A percentile compares a stretch with the other conserved stretches of the same genome.
phyloP scores from a whole-genome alignment of 805 yeast species.

The Candida arabinofermentans region DNA sequence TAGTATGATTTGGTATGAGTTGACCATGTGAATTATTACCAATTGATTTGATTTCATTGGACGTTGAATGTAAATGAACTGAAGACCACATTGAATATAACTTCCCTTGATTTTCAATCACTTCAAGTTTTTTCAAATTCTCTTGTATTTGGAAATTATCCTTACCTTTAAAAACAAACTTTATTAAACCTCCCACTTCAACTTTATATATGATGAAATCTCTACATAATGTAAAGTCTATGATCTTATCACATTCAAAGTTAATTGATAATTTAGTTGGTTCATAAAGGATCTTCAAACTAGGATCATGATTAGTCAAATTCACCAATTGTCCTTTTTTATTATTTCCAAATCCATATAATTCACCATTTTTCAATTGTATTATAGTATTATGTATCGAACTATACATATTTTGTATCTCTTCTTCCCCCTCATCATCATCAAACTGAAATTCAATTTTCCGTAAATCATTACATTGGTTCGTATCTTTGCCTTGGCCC shows the following conservation, averaged over 20 bases:
- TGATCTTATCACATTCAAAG: constrained; percentile 1
- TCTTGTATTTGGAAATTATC: constrained; percentile 25
- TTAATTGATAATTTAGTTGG: constrained; percentile 15
- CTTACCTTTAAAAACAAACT: constrained; percentile 29
- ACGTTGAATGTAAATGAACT: constrained; percentile 42
- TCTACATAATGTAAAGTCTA: constrained; percentile 43
- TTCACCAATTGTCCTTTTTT: constrained; percentile 54
- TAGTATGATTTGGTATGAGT: constrained; percentile 23
- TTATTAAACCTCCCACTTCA: constrained; percentile 9
- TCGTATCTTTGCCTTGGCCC: constrained; percentile 41
- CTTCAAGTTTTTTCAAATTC: constrained; percentile 1
- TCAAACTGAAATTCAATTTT: not conserved
- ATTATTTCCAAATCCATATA: constrained; percentile 67
- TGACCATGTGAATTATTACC: constrained; percentile 86
- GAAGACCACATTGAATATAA: constrained; percentile 73
- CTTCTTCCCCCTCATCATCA: constrained; percentile 5
- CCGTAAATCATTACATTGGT: not conserved
- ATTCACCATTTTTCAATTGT: constrained; percentile 35
- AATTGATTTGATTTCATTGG: constrained; percentile 42
- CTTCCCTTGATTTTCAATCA: constrained; percentile 9
- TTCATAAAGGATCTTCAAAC: constrained; percentile 21
- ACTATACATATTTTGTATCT: constrained; percentile 22
- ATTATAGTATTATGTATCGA: constrained; percentile 47
- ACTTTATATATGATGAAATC: constrained; percentile 46
- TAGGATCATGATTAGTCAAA: constrained; percentile 3